Percentiles rank a stretch among this genome's conserved stretches.
Evolutionary conservation across 202 grass and related monocot species (phyloP).

Genomic region (Schoenoplectus triqueter): DNA sequence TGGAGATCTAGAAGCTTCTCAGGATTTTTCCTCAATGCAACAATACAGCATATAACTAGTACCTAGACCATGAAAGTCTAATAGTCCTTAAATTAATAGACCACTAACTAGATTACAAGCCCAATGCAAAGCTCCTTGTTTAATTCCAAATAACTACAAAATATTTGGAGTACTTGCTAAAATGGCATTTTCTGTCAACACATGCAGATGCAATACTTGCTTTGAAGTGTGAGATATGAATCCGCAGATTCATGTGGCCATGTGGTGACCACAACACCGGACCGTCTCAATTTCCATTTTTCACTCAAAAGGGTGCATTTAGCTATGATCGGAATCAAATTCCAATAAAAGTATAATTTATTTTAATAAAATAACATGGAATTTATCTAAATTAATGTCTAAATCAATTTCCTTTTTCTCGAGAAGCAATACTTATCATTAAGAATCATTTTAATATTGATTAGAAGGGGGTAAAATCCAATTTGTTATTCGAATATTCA

Average conservation of each 20-base stretch:
- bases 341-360: background rate
- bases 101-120: background rate
- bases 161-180: slow-evolving; percentile 3
- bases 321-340: too few relatives aligned
- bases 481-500: background rate
- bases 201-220: slow-evolving; percentile 14
- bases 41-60: background rate
- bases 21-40: slow-evolving; percentile 1
- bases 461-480: background rate
- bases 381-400: background rate
- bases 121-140: background rate
- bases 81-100: slow-evolving; percentile 5
- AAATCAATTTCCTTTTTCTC: too few relatives aligned
- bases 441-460: background rate
- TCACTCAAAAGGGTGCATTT: background rate
- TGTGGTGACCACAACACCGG: background rate
- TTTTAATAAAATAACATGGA: background rate
- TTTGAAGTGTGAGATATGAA: slow-evolving; percentile 37
- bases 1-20: slow-evolving; percentile 38
- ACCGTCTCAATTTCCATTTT: slow-evolving; percentile 21
- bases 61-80: background rate
- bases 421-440: background rate
- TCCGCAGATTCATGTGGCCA: background rate
- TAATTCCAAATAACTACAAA: slow-evolving; percentile 34
- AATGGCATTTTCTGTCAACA: slow-evolving; percentile 6